A percentile compares a stretch with the other conserved stretches of the same genome.
Conservation (phyloP, 139 green algal species). For the Yamagishiella unicocca region DNA sequence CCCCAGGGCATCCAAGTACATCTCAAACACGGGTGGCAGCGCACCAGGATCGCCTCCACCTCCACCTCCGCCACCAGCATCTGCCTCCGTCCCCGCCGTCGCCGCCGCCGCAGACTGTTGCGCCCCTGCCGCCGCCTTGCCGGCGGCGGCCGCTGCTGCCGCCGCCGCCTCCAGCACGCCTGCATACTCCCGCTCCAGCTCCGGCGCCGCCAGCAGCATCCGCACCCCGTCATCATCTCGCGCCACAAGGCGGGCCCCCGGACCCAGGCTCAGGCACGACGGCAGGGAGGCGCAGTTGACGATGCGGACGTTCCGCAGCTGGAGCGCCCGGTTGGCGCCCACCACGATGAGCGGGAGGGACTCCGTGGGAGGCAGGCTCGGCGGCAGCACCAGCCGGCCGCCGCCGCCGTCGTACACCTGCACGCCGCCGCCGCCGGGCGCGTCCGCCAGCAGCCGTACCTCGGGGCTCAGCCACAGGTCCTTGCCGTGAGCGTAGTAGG, state of each 20-base stretch:
- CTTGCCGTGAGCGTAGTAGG: background rate
- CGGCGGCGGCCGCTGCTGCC: background rate
- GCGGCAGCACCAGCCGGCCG: conserved; percentile 75
- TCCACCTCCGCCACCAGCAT: background rate
- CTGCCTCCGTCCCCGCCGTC: background rate
- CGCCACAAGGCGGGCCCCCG: conserved; percentile 67
- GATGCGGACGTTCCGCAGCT: conserved; percentile 85
- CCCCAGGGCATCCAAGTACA: conserved; percentile 47
- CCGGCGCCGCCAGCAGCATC: conserved; percentile 46
- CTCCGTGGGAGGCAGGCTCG: conserved; percentile 66
- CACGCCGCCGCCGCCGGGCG: conserved; percentile 54
- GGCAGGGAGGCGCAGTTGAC: conserved; percentile 78
- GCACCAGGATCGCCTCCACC: too few species aligned
- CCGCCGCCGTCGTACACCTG: conserved; percentile 82
- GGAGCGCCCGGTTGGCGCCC: conserved; percentile 77
- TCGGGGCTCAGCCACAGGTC: conserved; percentile 90
- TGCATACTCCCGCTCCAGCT: background rate
- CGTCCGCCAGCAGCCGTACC: conserved; percentile 88
- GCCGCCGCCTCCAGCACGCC: background rate
- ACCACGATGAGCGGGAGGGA: conserved; percentile 89
- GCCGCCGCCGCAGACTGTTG: background rate
- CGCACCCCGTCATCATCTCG: conserved; percentile 61
- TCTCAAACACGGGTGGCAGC: conserved; percentile 28
- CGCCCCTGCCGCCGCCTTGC: background rate
- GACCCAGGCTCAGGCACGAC: conserved; percentile 74